These are phyloP conservation scores for Vigna mungo DNA, from an alignment of 306 rosid genomes.

Conservation along the genomic window DNA sequence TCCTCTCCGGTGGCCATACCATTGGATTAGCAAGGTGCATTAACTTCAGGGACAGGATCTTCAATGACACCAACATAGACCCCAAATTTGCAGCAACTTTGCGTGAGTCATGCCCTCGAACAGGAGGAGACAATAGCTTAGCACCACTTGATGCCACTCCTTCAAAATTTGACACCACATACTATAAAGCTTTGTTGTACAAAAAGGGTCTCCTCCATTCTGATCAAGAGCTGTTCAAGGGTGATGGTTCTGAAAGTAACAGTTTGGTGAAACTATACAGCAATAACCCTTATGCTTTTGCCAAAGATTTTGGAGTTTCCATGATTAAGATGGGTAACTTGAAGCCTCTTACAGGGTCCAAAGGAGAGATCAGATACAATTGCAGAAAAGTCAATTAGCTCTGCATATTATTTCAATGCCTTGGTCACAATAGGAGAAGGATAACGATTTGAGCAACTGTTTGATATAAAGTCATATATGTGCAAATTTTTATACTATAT, in stretches of 20 bases:
- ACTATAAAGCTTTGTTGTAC: conserved; percentile 37
- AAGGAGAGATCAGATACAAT: conserved; percentile 49
- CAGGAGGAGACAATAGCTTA: not conserved
- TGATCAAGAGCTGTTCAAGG: conserved; percentile 56
- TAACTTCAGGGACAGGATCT: conserved; percentile 43
- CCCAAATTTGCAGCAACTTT: conserved; percentile 40
- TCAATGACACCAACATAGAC: conserved; percentile 52
- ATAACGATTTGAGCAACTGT: not conserved
- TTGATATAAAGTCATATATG: not conserved
- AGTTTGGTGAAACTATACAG: conserved; percentile 37
- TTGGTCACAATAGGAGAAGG: not conserved
- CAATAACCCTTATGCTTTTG: conserved; percentile 38
- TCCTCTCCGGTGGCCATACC: conserved; percentile 60
- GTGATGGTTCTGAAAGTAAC: conserved; percentile 48
- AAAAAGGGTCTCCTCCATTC: conserved; percentile 54
- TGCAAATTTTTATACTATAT: conserved; percentile 14
- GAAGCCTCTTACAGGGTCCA: conserved; percentile 44
- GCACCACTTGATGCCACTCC: conserved; percentile 48
- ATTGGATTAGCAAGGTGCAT: conserved; percentile 51
- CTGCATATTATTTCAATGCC: not conserved
- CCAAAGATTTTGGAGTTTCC: conserved; percentile 48
- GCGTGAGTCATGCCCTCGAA: conserved; percentile 28
- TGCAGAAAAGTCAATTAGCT: conserved; percentile 51
- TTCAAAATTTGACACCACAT: conserved; percentile 36
- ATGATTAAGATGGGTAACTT: conserved; percentile 60